Percentiles rank a stretch among this genome's conserved stretches.
phyloP scores from a whole-genome alignment of 352 stramenopile genomes.

The Thalassiosira ordinaria region DNA sequence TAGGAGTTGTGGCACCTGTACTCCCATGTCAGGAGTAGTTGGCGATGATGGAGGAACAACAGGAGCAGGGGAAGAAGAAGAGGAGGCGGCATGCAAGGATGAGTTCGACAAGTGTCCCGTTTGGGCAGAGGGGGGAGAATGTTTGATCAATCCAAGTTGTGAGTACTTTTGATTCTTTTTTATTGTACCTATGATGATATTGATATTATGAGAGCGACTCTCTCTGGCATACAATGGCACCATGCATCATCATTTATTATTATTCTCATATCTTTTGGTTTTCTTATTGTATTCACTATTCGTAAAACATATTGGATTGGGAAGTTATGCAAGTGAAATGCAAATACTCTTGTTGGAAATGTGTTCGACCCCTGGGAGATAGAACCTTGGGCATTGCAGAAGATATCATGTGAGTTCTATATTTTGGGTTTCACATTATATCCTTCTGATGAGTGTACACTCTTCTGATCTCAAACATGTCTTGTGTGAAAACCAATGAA shows the following conservation, averaged over 20 bases:
- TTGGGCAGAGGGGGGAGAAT: constrained; percentile 41
- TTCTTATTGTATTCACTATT: no score
- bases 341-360: constrained; percentile 45
- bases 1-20: constrained; percentile 45
- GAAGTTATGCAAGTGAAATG: constrained; percentile 30
- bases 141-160: constrained; percentile 54
- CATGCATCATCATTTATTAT: no score
- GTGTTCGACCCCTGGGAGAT: constrained; percentile 40
- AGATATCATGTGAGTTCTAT: constrained; percentile 36
- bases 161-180: constrained; percentile 26
- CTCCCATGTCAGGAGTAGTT: background rate
- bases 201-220: no score
- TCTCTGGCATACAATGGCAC: no score
- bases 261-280: no score
- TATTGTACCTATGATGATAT: no score
- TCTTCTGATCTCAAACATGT: no score
- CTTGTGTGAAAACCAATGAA: no score
- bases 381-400: constrained; percentile 15
- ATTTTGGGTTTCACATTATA: no score
- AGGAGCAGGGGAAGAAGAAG: background rate
- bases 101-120: constrained; percentile 7
- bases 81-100: constrained; percentile 14
- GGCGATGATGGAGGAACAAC: background rate
- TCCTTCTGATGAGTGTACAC: no score
- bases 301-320: no score